A percentile compares a stretch with the other conserved stretches of the same genome.
Evolutionary conservation across 2,329 filamentous ascomycete genomes (phyloP).

Genomic region (Apiospora saccharicola): DNA sequence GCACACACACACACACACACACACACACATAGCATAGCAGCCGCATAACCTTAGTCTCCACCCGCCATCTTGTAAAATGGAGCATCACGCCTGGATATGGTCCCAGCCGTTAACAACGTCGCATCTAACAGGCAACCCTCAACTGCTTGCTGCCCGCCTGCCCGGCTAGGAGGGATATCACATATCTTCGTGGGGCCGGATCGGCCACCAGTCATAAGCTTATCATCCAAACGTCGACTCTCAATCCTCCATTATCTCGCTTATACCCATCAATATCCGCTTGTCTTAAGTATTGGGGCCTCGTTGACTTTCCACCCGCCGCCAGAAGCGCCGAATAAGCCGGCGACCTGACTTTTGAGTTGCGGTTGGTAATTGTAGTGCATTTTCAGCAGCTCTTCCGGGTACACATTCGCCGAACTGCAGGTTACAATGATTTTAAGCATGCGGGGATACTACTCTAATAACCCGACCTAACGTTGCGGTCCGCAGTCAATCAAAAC

Average conservation of each 20-base stretch:
- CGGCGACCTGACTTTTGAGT: neutral
- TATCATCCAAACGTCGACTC: neutral
- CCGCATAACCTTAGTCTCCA: neutral
- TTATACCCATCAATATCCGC: neutral
- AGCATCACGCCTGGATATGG: neutral
- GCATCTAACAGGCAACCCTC: neutral
- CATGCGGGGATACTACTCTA: neutral
- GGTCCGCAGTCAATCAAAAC: conserved; percentile 5
- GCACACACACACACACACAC: neutral
- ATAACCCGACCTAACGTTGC: neutral
- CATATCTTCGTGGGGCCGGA: neutral
- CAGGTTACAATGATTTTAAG: neutral
- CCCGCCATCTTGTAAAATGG: conserved; percentile 15
- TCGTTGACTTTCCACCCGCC: conserved; percentile 8
- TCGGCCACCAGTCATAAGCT: conserved; percentile 11
- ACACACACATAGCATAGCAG: neutral
- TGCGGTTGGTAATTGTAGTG: neutral
- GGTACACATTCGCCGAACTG: neutral
- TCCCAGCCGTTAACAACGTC: neutral
- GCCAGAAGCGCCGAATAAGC: conserved; percentile 7
- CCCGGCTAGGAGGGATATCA: neutral
- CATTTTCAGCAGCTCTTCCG: neutral
- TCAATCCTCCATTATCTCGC: neutral
- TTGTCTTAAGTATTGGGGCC: neutral
- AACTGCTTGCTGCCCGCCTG: neutral